Base-by-base conservation (phyloP, 192 early-diverging fungal species). In the Podila clonocystis region DNA sequence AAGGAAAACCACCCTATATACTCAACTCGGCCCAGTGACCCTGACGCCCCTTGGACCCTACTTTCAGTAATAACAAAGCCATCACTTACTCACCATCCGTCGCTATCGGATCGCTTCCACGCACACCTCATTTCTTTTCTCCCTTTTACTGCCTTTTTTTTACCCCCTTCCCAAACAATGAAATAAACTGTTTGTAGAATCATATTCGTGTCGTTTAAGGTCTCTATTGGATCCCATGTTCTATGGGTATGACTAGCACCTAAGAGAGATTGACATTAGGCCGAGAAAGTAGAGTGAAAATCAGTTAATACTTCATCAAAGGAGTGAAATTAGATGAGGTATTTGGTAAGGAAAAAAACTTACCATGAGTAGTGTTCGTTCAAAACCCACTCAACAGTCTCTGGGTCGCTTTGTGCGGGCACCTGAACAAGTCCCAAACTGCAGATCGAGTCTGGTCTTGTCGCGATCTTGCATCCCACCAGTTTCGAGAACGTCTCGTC, bases 291-390 rank as follows among this genome's bases (percentile, higher is more conserved):
- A 4, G 11, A 45, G 8, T 2, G 41, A 45, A 45, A 1, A 45
- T 45, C 17, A 45, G 41, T 45, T 8, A 4, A 45, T 45, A 45
- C 41, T 45, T 45, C 13, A 45, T 45, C 11, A 55, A 24, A 26
- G 22, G n/a, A 3, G 8, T 55, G 52, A 24, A 24, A 9, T n/a
- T 55, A 11, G 34, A 36, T 36, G 34, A 11, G 34, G 34, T 36
- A 36, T 36, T 31, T 0, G 34, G 34, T 1, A 36, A 36, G 34
- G 9, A 36, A 36, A 11, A 36, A 36, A 11, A 36, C 52, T 3
- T 55, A 78, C 75, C 75, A 78, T 31, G 75, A 72, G 41, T 79
- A 79, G 11, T 79, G 30, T 19, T 78, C 68, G 29, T 78, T 78
- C 22, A 78, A 19, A 24, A 78, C 33, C 75, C 75, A 78, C 22